Conservation (phyloP, 805 yeast genomes). For the Cephaloascus albidus region DNA sequence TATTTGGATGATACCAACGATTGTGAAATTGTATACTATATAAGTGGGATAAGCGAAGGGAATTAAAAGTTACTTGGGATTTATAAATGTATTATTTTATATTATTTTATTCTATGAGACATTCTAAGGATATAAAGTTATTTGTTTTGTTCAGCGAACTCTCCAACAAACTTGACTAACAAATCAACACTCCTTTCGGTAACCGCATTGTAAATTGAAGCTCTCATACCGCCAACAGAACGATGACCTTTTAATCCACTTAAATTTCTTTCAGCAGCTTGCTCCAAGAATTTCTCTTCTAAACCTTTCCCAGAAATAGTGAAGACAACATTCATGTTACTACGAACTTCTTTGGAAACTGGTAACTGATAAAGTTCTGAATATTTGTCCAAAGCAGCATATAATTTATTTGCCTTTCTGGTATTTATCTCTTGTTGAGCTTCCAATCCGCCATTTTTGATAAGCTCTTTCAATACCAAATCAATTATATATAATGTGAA, state of each 20-base stretch:
- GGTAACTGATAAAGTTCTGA: slow-evolving; percentile 60
- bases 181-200: slow-evolving; percentile 46
- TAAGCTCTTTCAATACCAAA: slow-evolving; percentile 58
- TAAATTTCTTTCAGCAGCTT: slow-evolving; percentile 50
- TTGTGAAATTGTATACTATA: slow-evolving; percentile 57
- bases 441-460: slow-evolving; percentile 64
- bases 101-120: neutral
- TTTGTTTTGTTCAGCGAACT: slow-evolving; percentile 43
- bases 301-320: slow-evolving; percentile 51
- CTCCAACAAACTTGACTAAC: slow-evolving; percentile 46
- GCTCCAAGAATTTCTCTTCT: slow-evolving; percentile 62
- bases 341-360: slow-evolving; percentile 56
- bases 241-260: slow-evolving; percentile 91
- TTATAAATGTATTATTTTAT: neutral
- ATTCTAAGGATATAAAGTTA: neutral
- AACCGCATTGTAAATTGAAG: slow-evolving; percentile 87
- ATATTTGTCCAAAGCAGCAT: slow-evolving; percentile 53
- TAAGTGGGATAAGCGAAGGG: slow-evolving; percentile 23
- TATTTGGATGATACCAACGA: slow-evolving; percentile 54
- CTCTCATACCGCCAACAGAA: slow-evolving; percentile 95
- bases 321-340: slow-evolving; percentile 91
- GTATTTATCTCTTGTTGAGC: slow-evolving; percentile 49
- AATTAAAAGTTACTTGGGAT: neutral
- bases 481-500: slow-evolving; percentile 83
- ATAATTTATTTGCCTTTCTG: slow-evolving; percentile 55